A percentile compares a stretch with the other conserved stretches of the same genome.
These are phyloP conservation scores for Erodium texanum DNA, from an alignment of 441 rosid species.

Conservation along the genomic window DNA sequence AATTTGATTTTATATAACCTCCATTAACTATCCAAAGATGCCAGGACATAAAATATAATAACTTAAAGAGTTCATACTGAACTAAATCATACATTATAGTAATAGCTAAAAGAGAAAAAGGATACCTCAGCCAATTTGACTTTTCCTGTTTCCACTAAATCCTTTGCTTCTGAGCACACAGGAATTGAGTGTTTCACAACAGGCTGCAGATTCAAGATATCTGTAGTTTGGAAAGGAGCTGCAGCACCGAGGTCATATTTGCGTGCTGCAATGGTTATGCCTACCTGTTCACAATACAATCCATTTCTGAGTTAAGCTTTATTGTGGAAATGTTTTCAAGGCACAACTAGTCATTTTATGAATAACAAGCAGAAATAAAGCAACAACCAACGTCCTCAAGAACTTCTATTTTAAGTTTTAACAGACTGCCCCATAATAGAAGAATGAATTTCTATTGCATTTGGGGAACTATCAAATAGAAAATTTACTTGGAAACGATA, in stretches of 20 bases:
- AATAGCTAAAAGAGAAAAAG: background rate
- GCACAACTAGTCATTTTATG: background rate
- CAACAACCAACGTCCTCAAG: background rate
- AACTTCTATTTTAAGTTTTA: background rate
- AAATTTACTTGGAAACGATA: background rate
- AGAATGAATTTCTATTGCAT: background rate
- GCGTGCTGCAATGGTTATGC: constrained; percentile 73
- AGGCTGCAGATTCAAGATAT: constrained; percentile 77
- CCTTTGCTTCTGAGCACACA: constrained; percentile 83
- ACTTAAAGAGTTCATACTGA: background rate
- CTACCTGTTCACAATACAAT: constrained; percentile 44
- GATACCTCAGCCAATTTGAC: constrained; percentile 88
- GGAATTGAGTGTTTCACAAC: constrained; percentile 98
- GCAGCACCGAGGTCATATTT: constrained; percentile 63
- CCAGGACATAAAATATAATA: background rate
- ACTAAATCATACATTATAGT: background rate
- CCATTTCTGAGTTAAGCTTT: background rate
- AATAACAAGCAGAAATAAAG: background rate
- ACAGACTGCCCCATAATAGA: background rate
- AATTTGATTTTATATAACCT: background rate
- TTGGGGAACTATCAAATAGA: background rate
- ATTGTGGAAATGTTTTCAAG: no score
- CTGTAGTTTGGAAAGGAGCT: constrained; percentile 70
- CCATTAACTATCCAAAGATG: background rate
- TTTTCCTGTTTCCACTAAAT: constrained; percentile 90